Conservation (phyloP, 108 stramenopile species). For the Cyclotella choctawhatcheeana region DNA sequence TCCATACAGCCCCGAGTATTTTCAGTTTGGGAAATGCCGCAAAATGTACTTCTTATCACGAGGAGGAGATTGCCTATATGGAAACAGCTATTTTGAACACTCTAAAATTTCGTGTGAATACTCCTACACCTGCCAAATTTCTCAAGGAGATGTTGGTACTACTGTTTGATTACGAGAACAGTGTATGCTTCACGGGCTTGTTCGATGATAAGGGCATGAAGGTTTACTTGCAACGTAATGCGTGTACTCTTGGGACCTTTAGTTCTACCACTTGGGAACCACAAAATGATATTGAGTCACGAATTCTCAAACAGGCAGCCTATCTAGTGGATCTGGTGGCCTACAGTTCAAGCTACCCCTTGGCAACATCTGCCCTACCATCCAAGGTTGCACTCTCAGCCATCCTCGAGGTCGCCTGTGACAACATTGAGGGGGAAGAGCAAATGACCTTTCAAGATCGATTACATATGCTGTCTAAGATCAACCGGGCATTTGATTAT, state of each 20-base stretch:
- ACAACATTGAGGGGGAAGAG: neutral
- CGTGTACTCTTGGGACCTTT: neutral
- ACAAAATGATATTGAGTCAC: neutral
- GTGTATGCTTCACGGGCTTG: neutral
- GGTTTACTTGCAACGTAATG: neutral
- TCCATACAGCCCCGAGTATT: neutral
- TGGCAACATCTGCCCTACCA: neutral
- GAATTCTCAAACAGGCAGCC: neutral
- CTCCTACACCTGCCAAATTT: conserved; percentile 4
- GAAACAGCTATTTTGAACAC: conserved; percentile 8
- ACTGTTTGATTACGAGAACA: neutral
- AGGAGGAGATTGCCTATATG: conserved; percentile 17
- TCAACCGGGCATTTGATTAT: neutral
- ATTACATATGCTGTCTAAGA: neutral
- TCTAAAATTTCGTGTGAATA: conserved; percentile 12
- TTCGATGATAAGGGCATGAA: neutral
- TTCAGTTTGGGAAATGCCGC: neutral
- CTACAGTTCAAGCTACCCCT: conserved; percentile 1
- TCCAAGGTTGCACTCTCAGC: conserved; percentile 32
- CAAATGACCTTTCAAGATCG: conserved; percentile 2
- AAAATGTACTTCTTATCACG: neutral
- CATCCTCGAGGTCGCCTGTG: conserved; percentile 10
- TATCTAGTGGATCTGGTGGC: conserved; percentile 8
- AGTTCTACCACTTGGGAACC: conserved; percentile 9
- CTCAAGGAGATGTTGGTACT: conserved; percentile 10